Evolutionary conservation across 306 rosid genomes (phyloP), one percentile per base, ranked within the genome.

Genomic region (Citrullus mucosospermus): DNA sequence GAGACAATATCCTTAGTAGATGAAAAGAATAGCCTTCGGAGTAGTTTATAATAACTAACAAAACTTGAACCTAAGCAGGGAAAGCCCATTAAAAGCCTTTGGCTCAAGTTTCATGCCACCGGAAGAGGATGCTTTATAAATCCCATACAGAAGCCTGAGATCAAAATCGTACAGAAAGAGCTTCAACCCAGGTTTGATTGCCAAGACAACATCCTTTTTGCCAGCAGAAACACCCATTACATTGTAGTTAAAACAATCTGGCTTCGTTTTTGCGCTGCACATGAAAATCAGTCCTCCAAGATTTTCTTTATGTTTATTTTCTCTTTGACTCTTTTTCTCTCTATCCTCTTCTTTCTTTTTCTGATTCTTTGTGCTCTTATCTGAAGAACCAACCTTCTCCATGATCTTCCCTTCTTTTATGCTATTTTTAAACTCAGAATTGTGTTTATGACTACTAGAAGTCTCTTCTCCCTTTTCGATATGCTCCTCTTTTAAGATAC

Each of bases 241-340:
- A 25, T 71, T 79, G 84, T 89, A 87, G 18, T 62, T 86, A 73
- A 91, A 92, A 87, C 98, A 92, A 85, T 92, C 97, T 41, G 97
- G 97, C 82, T 89, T 95, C 46, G 98, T 92, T 84, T 91, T 95
- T 81, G 88, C 85, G 79, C 81, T 95, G 91, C 98, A 95, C 98
- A 95, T 89, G 87, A 95, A 95, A 85, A 95, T 95, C 76, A 88
- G 75, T 76, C 98, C 98, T 76, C 93, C 98, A 72, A 87, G 83
- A 50, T 82, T 92, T 84, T 91, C 97, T 50, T 80, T 80, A 71
- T 48, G 81, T 51, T 41, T 75, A 58, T 80, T 86, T 25, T 68
- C 78, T 11, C 60, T 70, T 59, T 16, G 80, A 77, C 43, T 73
- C 69, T 81, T 89, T 50, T 75, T 84, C 34, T 4, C 57, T 54